Evolutionary conservation across 306 rosid genomes (phyloP).

Genomic region (Delonix regia): DNA sequence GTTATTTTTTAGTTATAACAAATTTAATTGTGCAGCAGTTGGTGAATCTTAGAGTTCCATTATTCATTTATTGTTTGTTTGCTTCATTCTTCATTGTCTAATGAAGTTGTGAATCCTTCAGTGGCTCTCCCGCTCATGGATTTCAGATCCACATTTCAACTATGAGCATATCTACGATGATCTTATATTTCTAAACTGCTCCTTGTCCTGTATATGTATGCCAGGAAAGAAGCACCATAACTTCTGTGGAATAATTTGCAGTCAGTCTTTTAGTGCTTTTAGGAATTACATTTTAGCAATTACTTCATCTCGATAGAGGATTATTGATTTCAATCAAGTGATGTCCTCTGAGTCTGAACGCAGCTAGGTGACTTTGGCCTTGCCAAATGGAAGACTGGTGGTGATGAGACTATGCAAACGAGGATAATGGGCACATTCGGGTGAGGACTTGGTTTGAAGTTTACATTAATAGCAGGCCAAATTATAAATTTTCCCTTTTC

Average conservation of each 20-base stretch:
- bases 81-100: no score
- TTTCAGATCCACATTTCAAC: neutral
- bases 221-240: neutral
- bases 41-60: no score
- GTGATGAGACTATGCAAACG: slow-evolving; percentile 42
- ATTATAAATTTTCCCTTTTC: neutral
- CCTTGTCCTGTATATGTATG: neutral
- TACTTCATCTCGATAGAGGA: neutral
- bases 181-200: neutral
- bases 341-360: slow-evolving; percentile 22
- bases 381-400: slow-evolving; percentile 62
- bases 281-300: neutral
- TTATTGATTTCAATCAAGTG: neutral
- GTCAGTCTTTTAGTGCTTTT: neutral
- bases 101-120: neutral
- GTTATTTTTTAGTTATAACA: no score
- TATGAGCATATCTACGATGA: neutral
- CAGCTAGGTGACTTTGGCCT: slow-evolving; percentile 78
- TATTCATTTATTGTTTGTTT: no score
- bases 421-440: slow-evolving; percentile 71
- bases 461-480: neutral
- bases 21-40: no score
- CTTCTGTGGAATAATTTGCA: neutral
- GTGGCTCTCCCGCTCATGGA: neutral
- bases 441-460: slow-evolving; percentile 38